These are phyloP conservation scores for Syncephalastrum monosporum DNA, from an alignment of 371 early-diverging fungal species.

Conservation along the genomic window DNA sequence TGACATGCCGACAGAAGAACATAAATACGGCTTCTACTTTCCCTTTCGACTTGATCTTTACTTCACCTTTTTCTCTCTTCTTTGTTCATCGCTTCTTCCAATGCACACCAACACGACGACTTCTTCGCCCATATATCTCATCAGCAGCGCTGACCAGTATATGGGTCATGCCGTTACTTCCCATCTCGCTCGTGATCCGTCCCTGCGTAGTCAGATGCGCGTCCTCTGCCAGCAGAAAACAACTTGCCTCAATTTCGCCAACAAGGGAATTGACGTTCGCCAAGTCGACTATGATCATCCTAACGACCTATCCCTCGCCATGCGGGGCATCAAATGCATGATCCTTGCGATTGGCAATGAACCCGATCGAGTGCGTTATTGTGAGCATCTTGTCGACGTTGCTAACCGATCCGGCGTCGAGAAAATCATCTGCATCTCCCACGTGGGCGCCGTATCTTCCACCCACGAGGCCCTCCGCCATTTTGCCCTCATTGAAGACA, in stretches of 20 bases:
- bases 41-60: slow-evolving; percentile 3
- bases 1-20: neutral
- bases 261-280: slow-evolving; percentile 38
- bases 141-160: slow-evolving; percentile 42
- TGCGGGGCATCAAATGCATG: slow-evolving; percentile 40
- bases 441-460: slow-evolving; percentile 36
- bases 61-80: slow-evolving; percentile 8
- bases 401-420: slow-evolving; percentile 38
- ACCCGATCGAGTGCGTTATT: slow-evolving; percentile 25
- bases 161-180: slow-evolving; percentile 40
- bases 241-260: slow-evolving; percentile 22
- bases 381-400: slow-evolving; percentile 22
- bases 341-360: slow-evolving; percentile 38
- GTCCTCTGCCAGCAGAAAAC: slow-evolving; percentile 29
- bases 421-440: slow-evolving; percentile 42
- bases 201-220: slow-evolving; percentile 28
- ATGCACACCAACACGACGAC: neutral
- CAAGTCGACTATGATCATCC: slow-evolving; percentile 36
- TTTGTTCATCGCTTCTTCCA: slow-evolving; percentile 1
- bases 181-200: slow-evolving; percentile 29
- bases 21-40: slow-evolving; percentile 9
- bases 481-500: slow-evolving; percentile 35
- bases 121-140: slow-evolving; percentile 28
- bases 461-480: slow-evolving; percentile 28
- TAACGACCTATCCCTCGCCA: slow-evolving; percentile 28